Evolutionary conservation across 2,329 filamentous ascomycete species (phyloP).

Genomic region (Colletotrichum melonis): DNA sequence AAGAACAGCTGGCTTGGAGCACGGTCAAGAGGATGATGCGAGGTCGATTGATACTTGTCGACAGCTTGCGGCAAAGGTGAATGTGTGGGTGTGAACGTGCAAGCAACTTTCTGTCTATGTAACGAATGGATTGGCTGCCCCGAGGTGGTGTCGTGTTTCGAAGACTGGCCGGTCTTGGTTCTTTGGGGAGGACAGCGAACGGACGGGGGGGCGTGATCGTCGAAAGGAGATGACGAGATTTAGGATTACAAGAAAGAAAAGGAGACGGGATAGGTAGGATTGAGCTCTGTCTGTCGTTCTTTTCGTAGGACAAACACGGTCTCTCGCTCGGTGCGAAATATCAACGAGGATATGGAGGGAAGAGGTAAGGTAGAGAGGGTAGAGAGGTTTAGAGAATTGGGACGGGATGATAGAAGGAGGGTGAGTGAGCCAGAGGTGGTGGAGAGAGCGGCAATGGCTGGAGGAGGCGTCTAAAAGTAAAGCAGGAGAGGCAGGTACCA

Average conservation of each 20-base stretch:
- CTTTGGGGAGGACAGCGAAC: conserved; percentile 22
- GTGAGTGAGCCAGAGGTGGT: conserved; percentile 26
- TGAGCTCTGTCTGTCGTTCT: conserved; percentile 31
- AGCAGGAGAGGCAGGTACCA: conserved; percentile 15
- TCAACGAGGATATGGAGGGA: conserved; percentile 23
- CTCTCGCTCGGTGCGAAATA: conserved; percentile 27
- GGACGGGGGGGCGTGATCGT: conserved; percentile 26
- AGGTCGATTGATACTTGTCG: conserved; percentile 1
- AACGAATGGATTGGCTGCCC: conserved; percentile 33
- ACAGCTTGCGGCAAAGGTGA: conserved; percentile 5
- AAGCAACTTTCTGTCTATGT: conserved; percentile 31
- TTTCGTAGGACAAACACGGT: conserved; percentile 32
- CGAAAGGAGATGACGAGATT: conserved; percentile 33
- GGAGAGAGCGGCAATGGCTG: conserved; percentile 34
- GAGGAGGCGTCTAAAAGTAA: conserved; percentile 26
- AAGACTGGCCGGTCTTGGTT: conserved; percentile 16
- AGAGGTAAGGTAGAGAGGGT: conserved; percentile 14
- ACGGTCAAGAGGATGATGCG: neutral
- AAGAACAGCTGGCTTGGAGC: conserved; percentile 3
- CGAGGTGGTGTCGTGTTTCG: conserved; percentile 34
- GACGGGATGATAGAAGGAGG: conserved; percentile 30
- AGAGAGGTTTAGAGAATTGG: conserved; percentile 10
- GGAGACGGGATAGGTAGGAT: conserved; percentile 19
- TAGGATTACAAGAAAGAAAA: conserved; percentile 34
- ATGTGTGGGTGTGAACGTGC: conserved; percentile 9